Evolutionary conservation across 768 basidiomycete species (phyloP).

Genomic region (Boletus rubroflammeus): DNA sequence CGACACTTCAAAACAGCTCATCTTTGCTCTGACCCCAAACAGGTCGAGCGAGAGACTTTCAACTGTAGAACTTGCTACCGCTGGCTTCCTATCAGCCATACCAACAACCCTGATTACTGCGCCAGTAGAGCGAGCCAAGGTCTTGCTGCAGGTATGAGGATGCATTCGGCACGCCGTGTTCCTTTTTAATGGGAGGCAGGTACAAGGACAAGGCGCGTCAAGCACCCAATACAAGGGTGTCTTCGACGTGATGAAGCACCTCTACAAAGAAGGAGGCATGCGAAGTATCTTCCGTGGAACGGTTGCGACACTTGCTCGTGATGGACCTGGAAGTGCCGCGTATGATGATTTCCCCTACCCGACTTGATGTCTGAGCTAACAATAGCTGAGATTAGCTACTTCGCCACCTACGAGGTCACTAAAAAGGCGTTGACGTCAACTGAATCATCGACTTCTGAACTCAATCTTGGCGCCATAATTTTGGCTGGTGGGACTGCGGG

Average conservation of each 20-base stretch:
- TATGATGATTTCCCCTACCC: conserved; percentile 40
- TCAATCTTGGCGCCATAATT: conserved; percentile 84
- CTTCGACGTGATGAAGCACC: conserved; percentile 80
- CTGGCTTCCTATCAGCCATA: conserved; percentile 92
- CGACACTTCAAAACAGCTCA: conserved; percentile 86
- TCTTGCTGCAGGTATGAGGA: conserved; percentile 74
- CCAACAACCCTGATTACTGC: conserved; percentile 92
- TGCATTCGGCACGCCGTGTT: background rate
- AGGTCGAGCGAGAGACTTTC: conserved; percentile 62
- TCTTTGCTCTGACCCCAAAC: conserved; percentile 75
- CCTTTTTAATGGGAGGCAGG: conserved; percentile 40
- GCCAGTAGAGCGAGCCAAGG: conserved; percentile 96
- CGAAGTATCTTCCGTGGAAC: conserved; percentile 91
- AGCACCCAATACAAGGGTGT: conserved; percentile 84
- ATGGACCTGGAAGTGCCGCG: conserved; percentile 96
- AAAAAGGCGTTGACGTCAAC: conserved; percentile 84
- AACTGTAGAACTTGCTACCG: conserved; percentile 77
- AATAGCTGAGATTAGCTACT: conserved; percentile 60
- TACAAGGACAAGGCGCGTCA: conserved; percentile 81
- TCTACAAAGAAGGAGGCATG: conserved; percentile 93
- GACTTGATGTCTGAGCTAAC: conserved; percentile 5
- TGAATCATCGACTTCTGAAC: conserved; percentile 71
- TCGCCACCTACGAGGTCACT: conserved; percentile 93
- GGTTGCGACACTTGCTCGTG: conserved; percentile 87
- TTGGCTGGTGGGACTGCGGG: conserved; percentile 93